Evolutionary conservation across 345 rosid species (phyloP).

Genomic region (Cardamine resedifolia): DNA sequence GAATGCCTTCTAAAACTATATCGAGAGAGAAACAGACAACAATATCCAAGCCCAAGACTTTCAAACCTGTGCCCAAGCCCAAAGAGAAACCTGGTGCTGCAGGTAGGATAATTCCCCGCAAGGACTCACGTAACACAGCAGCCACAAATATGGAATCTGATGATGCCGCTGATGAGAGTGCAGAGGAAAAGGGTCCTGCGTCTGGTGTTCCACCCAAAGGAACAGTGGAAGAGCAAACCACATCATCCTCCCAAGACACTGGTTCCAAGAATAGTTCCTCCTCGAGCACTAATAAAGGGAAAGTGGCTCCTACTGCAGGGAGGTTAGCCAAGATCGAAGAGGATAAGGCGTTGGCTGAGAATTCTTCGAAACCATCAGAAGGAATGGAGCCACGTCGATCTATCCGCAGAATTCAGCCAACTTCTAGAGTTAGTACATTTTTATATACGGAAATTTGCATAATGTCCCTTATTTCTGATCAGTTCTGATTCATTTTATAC

Average conservation of each 20-base stretch:
- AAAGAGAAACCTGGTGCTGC: constrained; percentile 55
- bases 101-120: constrained; percentile 49
- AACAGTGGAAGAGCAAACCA: constrained; percentile 45
- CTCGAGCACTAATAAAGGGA: constrained; percentile 47
- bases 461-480: neutral
- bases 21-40: constrained; percentile 58
- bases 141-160: constrained; percentile 43
- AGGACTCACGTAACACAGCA: constrained; percentile 37
- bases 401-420: constrained; percentile 89
- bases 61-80: constrained; percentile 57
- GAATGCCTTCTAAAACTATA: constrained; percentile 49
- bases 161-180: constrained; percentile 39
- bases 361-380: constrained; percentile 47
- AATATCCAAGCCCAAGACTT: constrained; percentile 54
- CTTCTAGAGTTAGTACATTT: constrained; percentile 73
- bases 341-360: constrained; percentile 43
- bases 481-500: neutral
- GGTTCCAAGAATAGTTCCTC: constrained; percentile 43
- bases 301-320: constrained; percentile 47
- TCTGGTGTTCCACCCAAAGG: constrained; percentile 49
- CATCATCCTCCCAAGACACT: constrained; percentile 51
- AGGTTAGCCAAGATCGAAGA: constrained; percentile 56
- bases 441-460: neutral
- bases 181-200: constrained; percentile 46
- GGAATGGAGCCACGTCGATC: constrained; percentile 88